Conservation (phyloP, 306 rosid species). For the Trifolium repens region DNA sequence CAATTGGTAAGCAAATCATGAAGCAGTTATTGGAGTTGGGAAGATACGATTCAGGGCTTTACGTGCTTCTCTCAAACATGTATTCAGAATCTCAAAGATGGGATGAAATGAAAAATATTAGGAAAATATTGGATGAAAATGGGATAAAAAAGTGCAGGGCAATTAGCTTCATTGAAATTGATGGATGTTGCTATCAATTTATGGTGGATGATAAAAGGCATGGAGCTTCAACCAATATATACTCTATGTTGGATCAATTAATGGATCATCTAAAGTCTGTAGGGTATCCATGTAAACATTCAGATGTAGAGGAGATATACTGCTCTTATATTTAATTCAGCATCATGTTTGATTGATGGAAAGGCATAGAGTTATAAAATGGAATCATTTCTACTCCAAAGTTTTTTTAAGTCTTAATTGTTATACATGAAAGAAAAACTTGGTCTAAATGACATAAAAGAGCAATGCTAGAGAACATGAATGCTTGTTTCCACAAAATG, state of each 20-base stretch:
- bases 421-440: slow-evolving; percentile 8
- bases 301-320: slow-evolving; percentile 42
- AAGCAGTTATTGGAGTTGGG: slow-evolving; percentile 73
- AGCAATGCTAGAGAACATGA: neutral
- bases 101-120: slow-evolving; percentile 68
- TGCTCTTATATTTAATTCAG: slow-evolving; percentile 28
- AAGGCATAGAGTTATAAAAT: neutral
- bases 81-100: slow-evolving; percentile 74
- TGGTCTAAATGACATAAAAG: neutral
- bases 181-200: slow-evolving; percentile 52
- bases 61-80: slow-evolving; percentile 72
- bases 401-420: neutral
- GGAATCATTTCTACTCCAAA: neutral
- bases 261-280: slow-evolving; percentile 59
- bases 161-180: slow-evolving; percentile 65
- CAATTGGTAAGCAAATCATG: slow-evolving; percentile 63
- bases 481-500: neutral
- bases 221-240: slow-evolving; percentile 46
- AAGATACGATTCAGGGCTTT: slow-evolving; percentile 59
- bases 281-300: slow-evolving; percentile 39
- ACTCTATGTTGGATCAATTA: slow-evolving; percentile 57
- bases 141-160: slow-evolving; percentile 67
- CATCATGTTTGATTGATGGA: slow-evolving; percentile 27
- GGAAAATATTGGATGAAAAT: slow-evolving; percentile 62
- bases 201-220: slow-evolving; percentile 63